Base-by-base conservation (phyloP, 768 basidiomycete genomes). In the Termitomyces sp. region DNA sequence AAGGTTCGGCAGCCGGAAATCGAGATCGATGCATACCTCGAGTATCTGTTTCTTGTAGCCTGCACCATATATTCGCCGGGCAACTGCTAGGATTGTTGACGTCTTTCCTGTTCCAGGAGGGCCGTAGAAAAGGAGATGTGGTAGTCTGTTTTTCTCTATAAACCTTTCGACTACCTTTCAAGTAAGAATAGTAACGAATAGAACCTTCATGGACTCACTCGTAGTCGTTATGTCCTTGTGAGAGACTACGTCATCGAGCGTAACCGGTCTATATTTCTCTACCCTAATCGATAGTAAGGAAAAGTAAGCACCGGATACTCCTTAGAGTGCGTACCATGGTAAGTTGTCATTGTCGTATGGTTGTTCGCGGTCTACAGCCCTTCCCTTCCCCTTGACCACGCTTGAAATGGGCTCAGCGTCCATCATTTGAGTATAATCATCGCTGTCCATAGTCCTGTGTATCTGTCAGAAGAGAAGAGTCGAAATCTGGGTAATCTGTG, bases 21-120 rank as follows among this genome's bases (percentile, higher is more conserved):
- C 11, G 27, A 40, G 11, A 43, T 12, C 45, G 27, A 12, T 20
- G 58, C 77, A 13, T 57, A 93, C 94, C 79, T 99, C 97, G 2
- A 98, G 84, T 25, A 97, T 95, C 65, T 97, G 94, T 66, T 95
- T 98, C 55, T 82, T 77, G 68, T 87, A 96, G 38, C 86, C 84
- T 22, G 76, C 65, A 1, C 95, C 96, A 66, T 98, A 99, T 76
- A 99, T 91, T 58, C 91, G 84, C 46, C 96, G 82, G 20, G 97
- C 96, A 10, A 99, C 89, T 11, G 97, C 97, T 9, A 98, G 77
- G 58, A 99, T 96, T 0, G 95, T 98, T 0, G 94, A 95, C 5
- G 97, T 99, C 71, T 99, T 99, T 48, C 97, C 97, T 0, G 97
- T 99, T 11, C 96, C 97, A 11, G 97, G 97, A 32, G 97, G 97